Conservation (phyloP, 2,329 filamentous ascomycete genomes). For the Chrysoporthe cubensis region DNA sequence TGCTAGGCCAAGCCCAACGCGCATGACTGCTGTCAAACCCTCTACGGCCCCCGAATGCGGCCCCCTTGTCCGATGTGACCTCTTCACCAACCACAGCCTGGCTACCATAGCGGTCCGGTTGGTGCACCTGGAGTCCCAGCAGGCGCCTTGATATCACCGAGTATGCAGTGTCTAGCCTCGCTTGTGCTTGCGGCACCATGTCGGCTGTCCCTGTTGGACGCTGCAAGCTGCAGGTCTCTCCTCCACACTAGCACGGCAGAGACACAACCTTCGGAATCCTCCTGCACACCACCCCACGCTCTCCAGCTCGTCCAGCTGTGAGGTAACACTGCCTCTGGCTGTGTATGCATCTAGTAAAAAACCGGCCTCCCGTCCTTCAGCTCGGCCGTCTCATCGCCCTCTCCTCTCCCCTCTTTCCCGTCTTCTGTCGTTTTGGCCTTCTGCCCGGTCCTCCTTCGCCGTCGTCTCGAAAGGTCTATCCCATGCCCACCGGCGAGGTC, state of each 20-base stretch:
- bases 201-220: background rate
- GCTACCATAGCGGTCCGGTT: background rate
- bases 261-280: constrained; percentile 22
- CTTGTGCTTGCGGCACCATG: constrained; percentile 4
- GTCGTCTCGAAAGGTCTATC: background rate
- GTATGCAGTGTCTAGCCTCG: constrained; percentile 8
- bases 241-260: constrained; percentile 19
- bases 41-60: constrained; percentile 26
- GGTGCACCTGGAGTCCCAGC: background rate
- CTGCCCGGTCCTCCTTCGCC: background rate
- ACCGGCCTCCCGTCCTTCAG: constrained; percentile 8
- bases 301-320: constrained; percentile 17
- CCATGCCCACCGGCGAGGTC: constrained; percentile 13
- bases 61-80: constrained; percentile 13
- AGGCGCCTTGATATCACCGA: background rate
- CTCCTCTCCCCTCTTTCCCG: background rate
- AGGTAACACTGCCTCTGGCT: constrained; percentile 16
- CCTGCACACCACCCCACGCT: constrained; percentile 18
- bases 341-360: constrained; percentile 7
- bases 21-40: constrained; percentile 16
- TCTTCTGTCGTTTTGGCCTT: background rate
- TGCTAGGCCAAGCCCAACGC: background rate
- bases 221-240: constrained; percentile 11
- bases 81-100: constrained; percentile 12
- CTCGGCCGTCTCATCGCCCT: background rate